Percentiles rank a stretch among this genome's conserved stretches.
phyloP scores from a whole-genome alignment of 768 basidiomycete species.

The Butyriboletus loyo region DNA sequence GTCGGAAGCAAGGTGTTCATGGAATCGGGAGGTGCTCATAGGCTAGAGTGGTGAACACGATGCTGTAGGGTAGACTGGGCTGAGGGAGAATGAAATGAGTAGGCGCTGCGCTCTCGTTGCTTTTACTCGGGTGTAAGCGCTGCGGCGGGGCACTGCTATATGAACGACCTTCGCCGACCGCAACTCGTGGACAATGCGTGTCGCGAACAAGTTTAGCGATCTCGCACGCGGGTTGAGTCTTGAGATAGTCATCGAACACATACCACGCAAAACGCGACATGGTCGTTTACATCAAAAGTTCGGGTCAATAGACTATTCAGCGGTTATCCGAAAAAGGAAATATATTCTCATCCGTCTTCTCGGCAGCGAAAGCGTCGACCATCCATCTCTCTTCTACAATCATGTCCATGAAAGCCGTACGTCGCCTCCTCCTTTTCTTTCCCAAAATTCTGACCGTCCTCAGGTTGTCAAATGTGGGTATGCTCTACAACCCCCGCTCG shows the following conservation, averaged over 20 bases:
- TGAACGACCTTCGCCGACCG: neutral
- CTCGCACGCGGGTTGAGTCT: neutral
- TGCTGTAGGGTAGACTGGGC: constrained; percentile 3
- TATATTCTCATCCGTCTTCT: neutral
- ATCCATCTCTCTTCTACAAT: neutral
- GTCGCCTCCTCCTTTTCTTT: constrained; percentile 23
- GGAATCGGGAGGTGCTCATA: constrained; percentile 31
- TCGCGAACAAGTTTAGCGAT: neutral
- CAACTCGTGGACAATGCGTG: constrained; percentile 23
- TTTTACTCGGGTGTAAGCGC: constrained; percentile 9
- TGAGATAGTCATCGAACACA: neutral
- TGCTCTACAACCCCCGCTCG: neutral
- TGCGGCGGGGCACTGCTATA: constrained; percentile 10
- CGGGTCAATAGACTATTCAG: neutral
- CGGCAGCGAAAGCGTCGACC: too few species aligned
- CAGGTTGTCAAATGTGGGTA: constrained; percentile 62
- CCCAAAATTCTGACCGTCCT: accelerated
- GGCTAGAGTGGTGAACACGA: constrained; percentile 6
- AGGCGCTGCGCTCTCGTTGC: constrained; percentile 2
- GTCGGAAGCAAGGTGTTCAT: constrained; percentile 29
- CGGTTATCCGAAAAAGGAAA: neutral
- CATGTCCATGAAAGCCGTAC: constrained; percentile 78
- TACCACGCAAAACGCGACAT: neutral
- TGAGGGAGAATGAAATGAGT: constrained; percentile 4
- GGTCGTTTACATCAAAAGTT: too few species aligned